phyloP scores from a whole-genome alignment of 2,329 filamentous ascomycete genomes.

The Colletotrichum somersetense region DNA sequence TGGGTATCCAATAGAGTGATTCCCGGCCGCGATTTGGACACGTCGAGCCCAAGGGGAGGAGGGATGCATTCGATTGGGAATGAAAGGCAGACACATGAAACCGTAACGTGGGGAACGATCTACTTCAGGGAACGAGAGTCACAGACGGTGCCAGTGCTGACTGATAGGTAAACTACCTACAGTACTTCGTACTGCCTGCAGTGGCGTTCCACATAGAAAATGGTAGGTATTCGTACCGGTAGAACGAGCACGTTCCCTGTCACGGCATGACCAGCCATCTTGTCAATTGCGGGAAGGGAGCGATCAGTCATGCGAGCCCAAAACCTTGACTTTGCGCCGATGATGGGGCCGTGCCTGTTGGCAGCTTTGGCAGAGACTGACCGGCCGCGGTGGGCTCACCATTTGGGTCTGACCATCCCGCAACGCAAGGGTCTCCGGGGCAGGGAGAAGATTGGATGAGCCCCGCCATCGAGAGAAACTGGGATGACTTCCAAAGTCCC shows the following conservation, averaged over 20 bases:
- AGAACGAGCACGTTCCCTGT: constrained; percentile 25
- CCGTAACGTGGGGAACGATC: constrained; percentile 37
- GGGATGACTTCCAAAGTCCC: constrained; percentile 15
- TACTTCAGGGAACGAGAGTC: constrained; percentile 34
- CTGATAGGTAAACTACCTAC: not conserved
- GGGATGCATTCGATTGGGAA: constrained; percentile 36
- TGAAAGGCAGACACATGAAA: constrained; percentile 35
- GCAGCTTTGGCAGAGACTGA: constrained; percentile 18
- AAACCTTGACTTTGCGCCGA: constrained; percentile 26
- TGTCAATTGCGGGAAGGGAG: constrained; percentile 39
- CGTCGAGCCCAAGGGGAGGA: constrained; percentile 17
- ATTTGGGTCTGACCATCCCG: too few species aligned
- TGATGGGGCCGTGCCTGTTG: constrained; percentile 19
- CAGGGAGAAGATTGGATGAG: constrained; percentile 22
- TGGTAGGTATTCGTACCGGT: not conserved
- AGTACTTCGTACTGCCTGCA: not conserved
- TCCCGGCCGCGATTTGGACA: constrained; percentile 8
- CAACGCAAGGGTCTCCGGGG: not conserved
- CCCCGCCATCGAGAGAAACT: constrained; percentile 35
- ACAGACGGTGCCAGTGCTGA: constrained; percentile 7
- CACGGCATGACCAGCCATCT: constrained; percentile 15
- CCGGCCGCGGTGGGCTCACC: not conserved
- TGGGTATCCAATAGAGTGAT: constrained; percentile 4
- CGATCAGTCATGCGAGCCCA: constrained; percentile 29
- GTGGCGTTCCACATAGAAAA: constrained; percentile 6